Percentiles rank a stretch among this genome's conserved stretches.
These are phyloP conservation scores for Clonostachys sp. DNA, from an alignment of 2,329 filamentous ascomycete species.

Conservation along the genomic window DNA sequence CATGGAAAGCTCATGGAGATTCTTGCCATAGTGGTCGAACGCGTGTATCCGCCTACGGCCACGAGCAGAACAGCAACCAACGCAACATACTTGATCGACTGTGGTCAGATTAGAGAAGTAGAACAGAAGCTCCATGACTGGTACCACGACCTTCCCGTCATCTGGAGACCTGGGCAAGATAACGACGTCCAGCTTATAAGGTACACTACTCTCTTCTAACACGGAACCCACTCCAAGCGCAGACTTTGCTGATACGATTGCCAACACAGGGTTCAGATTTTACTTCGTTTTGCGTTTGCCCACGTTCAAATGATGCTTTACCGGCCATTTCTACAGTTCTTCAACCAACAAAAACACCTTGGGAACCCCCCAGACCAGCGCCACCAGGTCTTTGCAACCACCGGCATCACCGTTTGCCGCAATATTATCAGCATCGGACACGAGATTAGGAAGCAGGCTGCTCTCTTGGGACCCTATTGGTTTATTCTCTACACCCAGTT, in stretches of 20 bases:
- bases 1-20: slow-evolving; percentile 61
- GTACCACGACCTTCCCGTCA: slow-evolving; percentile 65
- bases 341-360: slow-evolving; percentile 57
- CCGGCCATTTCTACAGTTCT: slow-evolving; percentile 80
- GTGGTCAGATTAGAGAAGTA: slow-evolving; percentile 58
- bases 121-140: slow-evolving; percentile 60
- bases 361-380: slow-evolving; percentile 62
- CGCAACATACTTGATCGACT: slow-evolving; percentile 57
- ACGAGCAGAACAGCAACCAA: slow-evolving; percentile 39
- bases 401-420: slow-evolving; percentile 56
- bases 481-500: slow-evolving; percentile 85
- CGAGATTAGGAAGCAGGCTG: slow-evolving; percentile 69
- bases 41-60: slow-evolving; percentile 61
- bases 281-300: slow-evolving; percentile 72
- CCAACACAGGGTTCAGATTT: slow-evolving; percentile 56
- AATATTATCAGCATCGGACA: slow-evolving; percentile 78
- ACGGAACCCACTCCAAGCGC: neutral
- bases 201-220: neutral
- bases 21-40: slow-evolving; percentile 58
- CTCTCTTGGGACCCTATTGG: slow-evolving; percentile 79
- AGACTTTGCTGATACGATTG: neutral
- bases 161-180: slow-evolving; percentile 75
- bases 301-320: slow-evolving; percentile 82
- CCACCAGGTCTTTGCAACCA: slow-evolving; percentile 68
- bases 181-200: slow-evolving; percentile 66